Evolutionary conservation across 768 basidiomycete genomes (phyloP).

Genomic region (Roridomyces roridus): DNA sequence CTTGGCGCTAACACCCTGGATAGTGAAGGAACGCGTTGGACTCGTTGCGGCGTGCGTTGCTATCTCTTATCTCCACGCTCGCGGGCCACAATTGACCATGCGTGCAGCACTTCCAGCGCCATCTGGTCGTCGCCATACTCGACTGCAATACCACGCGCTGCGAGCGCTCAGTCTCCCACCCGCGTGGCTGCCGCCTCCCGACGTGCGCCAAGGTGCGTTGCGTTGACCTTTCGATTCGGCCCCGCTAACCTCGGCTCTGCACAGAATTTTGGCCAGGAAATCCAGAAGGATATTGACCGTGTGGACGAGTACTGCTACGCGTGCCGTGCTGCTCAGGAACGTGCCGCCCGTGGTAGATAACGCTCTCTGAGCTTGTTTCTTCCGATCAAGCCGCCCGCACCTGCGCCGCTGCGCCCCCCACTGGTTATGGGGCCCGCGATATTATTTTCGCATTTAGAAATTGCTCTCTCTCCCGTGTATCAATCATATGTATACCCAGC

Average conservation of each 20-base stretch:
- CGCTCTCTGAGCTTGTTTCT: too few species aligned
- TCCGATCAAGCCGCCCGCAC: too few species aligned
- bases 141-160: conserved; percentile 74
- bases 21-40: conserved; percentile 82
- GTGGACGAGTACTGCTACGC: conserved; percentile 77
- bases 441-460: too few species aligned
- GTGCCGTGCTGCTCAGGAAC: conserved; percentile 62
- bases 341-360: conserved; percentile 28
- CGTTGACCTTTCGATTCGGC: neutral
- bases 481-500: too few species aligned
- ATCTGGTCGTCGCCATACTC: conserved; percentile 72
- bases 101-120: conserved; percentile 78
- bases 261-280: conserved; percentile 71
- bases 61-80: conserved; percentile 8
- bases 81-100: conserved; percentile 17
- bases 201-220: conserved; percentile 63
- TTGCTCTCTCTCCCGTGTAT: too few species aligned
- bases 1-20: conserved; percentile 5
- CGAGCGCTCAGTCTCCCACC: conserved; percentile 68
- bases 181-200: conserved; percentile 56
- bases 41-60: conserved; percentile 66
- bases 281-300: conserved; percentile 71
- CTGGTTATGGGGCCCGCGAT: too few species aligned
- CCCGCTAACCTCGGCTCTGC: neutral
- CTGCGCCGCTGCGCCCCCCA: too few species aligned